Evolutionary conservation across 139 green algal species (phyloP).

Genomic region (Tetradesmus lagerheimii): DNA sequence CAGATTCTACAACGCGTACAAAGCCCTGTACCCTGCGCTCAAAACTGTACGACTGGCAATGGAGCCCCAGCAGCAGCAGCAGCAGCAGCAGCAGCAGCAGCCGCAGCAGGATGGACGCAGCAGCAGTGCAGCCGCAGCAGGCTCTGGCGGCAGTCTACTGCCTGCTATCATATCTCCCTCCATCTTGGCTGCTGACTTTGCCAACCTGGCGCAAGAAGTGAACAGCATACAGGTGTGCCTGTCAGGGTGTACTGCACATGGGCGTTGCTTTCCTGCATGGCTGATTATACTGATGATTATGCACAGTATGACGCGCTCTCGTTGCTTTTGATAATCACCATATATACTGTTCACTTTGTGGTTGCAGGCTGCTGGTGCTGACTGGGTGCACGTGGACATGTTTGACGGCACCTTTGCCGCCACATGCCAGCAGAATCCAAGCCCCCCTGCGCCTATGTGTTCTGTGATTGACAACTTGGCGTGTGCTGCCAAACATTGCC

Average conservation of each 20-base stretch:
- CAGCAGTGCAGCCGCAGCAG: slow-evolving; percentile 10
- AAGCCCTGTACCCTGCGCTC: slow-evolving; percentile 74
- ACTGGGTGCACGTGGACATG: slow-evolving; percentile 81
- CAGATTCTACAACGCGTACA: slow-evolving; percentile 64
- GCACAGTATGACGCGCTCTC: too few species aligned
- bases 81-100: slow-evolving; percentile 28
- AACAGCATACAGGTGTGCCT: slow-evolving; percentile 32
- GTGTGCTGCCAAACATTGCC: too few species aligned
- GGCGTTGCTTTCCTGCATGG: too few species aligned
- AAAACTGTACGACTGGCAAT: slow-evolving; percentile 45
- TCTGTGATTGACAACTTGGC: too few species aligned
- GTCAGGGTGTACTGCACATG: too few species aligned
- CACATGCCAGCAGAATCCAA: too few species aligned
- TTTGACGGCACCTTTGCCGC: slow-evolving; percentile 38
- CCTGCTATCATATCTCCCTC: slow-evolving; percentile 75
- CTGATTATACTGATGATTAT: too few species aligned
- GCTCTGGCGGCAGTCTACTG: background rate
- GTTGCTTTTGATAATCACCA: too few species aligned
- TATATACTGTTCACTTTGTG: too few species aligned
- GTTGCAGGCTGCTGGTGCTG: slow-evolving; percentile 64
- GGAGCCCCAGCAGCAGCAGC: slow-evolving; percentile 36
- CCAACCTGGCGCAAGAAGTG: slow-evolving; percentile 76
- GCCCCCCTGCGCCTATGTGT: too few species aligned
- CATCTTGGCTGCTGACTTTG: slow-evolving; percentile 92
- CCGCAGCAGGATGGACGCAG: background rate